These are phyloP conservation scores for Aspergillus sp. DNA, from an alignment of 2,329 filamentous ascomycete genomes.

Conservation along the genomic window DNA sequence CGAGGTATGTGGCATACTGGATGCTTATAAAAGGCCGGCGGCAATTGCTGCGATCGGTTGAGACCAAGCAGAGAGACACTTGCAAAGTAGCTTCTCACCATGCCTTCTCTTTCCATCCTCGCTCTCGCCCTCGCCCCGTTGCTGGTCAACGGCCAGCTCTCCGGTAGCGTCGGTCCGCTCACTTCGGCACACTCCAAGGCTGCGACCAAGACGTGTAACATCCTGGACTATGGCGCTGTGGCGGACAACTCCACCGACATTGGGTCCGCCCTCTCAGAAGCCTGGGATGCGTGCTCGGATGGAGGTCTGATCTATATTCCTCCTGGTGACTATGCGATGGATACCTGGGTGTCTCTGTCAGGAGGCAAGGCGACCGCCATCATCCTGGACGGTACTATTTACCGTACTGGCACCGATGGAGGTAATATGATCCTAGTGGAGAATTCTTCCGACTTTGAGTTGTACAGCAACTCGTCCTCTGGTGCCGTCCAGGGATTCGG, in stretches of 20 bases:
- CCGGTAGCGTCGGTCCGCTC: slow-evolving; percentile 17
- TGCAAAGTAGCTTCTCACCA: background rate
- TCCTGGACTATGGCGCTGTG: slow-evolving; percentile 54
- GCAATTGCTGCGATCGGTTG: background rate
- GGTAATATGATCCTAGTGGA: slow-evolving; percentile 59
- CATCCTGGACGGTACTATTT: slow-evolving; percentile 56
- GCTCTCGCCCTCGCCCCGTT: slow-evolving; percentile 8
- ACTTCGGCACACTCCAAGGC: slow-evolving; percentile 13
- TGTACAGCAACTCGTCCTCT: slow-evolving; percentile 55
- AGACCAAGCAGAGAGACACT: background rate
- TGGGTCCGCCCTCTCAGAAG: slow-evolving; percentile 50
- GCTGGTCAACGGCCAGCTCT: slow-evolving; percentile 17
- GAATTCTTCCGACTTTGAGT: slow-evolving; percentile 54
- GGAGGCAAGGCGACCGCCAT: slow-evolving; percentile 53
- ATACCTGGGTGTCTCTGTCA: slow-evolving; percentile 52
- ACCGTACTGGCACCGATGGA: slow-evolving; percentile 51
- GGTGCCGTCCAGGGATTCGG: slow-evolving; percentile 57
- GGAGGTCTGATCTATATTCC: slow-evolving; percentile 56
- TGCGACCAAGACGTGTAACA: slow-evolving; percentile 48
- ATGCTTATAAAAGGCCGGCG: background rate
- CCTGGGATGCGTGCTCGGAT: slow-evolving; percentile 53
- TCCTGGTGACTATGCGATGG: slow-evolving; percentile 52
- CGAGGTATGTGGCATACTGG: background rate
- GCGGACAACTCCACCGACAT: slow-evolving; percentile 57
- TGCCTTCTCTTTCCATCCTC: slow-evolving; percentile 10